These are phyloP conservation scores for Trichoderma harzianum DNA, from an alignment of 2,329 filamentous ascomycete species.

Conservation along the genomic window DNA sequence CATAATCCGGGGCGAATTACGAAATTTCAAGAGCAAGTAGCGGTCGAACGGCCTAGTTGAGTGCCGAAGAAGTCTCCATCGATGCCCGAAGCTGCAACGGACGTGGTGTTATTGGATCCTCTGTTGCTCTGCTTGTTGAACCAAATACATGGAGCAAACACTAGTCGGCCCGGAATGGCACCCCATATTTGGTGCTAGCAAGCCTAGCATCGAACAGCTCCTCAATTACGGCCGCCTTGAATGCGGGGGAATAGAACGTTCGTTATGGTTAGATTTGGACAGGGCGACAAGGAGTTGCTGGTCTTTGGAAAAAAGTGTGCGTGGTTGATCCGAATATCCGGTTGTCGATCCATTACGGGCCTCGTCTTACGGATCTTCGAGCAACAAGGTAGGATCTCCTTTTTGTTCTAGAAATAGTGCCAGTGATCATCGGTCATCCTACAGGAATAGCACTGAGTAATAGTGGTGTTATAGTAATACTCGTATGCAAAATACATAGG, in stretches of 20 bases:
- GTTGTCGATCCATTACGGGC: not conserved
- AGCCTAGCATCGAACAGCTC: not conserved
- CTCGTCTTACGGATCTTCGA: not conserved
- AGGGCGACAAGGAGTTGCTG: not conserved
- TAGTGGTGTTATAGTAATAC: not conserved
- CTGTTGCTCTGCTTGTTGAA: not conserved
- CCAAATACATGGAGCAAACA: not conserved
- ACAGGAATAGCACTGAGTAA: not conserved
- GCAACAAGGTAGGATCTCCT: not conserved
- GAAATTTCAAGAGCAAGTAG: not conserved
- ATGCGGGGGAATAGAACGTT: not conserved
- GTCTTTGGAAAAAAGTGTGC: not conserved
- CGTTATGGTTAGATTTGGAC: not conserved
- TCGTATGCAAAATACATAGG: not conserved
- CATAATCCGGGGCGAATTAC: not conserved
- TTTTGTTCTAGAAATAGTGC: not conserved
- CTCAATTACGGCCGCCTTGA: not conserved
- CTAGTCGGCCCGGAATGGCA: conserved; percentile 9
- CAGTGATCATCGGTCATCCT: not conserved
- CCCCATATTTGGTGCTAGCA: not conserved
- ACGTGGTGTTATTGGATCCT: not conserved
- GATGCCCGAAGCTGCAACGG: not conserved
- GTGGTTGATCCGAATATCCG: conserved; percentile 1
- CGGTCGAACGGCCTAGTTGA: not conserved
- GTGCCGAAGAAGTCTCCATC: not conserved